A percentile compares a stretch with the other conserved stretches of the same genome.
phyloP scores from a whole-genome alignment of 129 eudicot genomes.

The Tagetes patula region DNA sequence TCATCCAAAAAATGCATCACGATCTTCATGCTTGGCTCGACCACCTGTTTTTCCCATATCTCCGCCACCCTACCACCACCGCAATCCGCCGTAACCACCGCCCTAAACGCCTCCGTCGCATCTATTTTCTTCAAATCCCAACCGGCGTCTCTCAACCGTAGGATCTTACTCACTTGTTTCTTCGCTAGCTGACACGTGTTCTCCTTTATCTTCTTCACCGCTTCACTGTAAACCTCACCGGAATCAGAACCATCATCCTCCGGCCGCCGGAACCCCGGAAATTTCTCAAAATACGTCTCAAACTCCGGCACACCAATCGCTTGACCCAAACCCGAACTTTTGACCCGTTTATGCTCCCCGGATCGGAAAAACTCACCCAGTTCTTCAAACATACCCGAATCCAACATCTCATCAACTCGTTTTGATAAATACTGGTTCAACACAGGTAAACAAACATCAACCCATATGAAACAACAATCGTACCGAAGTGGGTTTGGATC shows the following conservation, averaged over 20 bases:
- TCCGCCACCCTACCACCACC: constrained; percentile 38
- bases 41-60: constrained; percentile 71
- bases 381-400: constrained; percentile 79
- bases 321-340: constrained; percentile 46
- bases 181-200: constrained; percentile 85
- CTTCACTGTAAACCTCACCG: constrained; percentile 50
- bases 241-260: constrained; percentile 7
- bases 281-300: constrained; percentile 36
- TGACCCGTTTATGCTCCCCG: constrained; percentile 21
- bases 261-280: neutral
- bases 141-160: constrained; percentile 70
- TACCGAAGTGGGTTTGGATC: constrained; percentile 31
- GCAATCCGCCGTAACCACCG: constrained; percentile 42
- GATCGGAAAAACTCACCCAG: constrained; percentile 44
- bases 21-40: constrained; percentile 88
- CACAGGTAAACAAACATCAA: constrained; percentile 55
- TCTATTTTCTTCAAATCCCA: constrained; percentile 71
- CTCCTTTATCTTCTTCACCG: constrained; percentile 67
- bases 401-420: constrained; percentile 88
- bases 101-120: constrained; percentile 74
- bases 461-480: constrained; percentile 70
- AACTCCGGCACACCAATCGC: constrained; percentile 84
- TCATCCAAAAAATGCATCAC: constrained; percentile 85
- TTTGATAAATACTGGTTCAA: constrained; percentile 50
- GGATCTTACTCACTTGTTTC: constrained; percentile 73